Percentiles rank a stretch among this genome's conserved stretches.
These are phyloP conservation scores for Auricularia sp. DNA, from an alignment of 768 basidiomycete genomes.

Conservation along the genomic window DNA sequence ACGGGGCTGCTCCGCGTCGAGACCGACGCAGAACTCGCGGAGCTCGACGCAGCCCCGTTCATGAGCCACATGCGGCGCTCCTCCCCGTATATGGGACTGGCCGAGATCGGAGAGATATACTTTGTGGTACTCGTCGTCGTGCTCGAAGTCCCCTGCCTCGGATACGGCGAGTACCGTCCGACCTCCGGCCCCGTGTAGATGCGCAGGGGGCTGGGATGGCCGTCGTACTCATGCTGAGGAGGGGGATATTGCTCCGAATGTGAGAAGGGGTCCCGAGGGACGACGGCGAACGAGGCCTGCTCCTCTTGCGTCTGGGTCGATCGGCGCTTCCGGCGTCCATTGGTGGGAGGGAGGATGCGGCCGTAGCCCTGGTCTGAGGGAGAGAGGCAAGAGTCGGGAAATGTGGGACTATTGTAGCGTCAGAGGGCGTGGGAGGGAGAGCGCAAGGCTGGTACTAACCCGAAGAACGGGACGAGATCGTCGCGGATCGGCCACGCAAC, in stretches of 20 bases:
- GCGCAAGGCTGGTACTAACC: constrained; percentile 35
- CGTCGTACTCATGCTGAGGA: neutral
- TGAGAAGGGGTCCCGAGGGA: neutral
- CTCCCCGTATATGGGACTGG: neutral
- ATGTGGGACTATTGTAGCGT: constrained; percentile 51
- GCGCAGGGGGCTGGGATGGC: neutral
- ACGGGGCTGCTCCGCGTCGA: neutral
- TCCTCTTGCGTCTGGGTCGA: neutral
- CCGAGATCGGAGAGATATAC: neutral
- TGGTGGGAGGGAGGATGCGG: constrained; percentile 51
- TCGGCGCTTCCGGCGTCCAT: constrained; percentile 9
- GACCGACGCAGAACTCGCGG: neutral
- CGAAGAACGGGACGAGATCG: constrained; percentile 79
- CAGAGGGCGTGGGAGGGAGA: constrained; percentile 11
- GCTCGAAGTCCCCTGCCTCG: neutral
- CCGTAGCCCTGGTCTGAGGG: constrained; percentile 84
- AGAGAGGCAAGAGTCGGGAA: constrained; percentile 72
- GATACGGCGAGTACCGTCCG: neutral
- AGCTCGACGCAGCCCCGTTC: neutral
- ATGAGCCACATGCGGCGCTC: neutral
- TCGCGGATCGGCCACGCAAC: constrained; percentile 85
- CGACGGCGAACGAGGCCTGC: neutral
- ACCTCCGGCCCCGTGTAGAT: neutral
- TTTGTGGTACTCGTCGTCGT: neutral
- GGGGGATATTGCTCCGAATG: neutral